These are phyloP conservation scores for Mycena amicta DNA, from an alignment of 768 basidiomycete species.

Conservation along the genomic window DNA sequence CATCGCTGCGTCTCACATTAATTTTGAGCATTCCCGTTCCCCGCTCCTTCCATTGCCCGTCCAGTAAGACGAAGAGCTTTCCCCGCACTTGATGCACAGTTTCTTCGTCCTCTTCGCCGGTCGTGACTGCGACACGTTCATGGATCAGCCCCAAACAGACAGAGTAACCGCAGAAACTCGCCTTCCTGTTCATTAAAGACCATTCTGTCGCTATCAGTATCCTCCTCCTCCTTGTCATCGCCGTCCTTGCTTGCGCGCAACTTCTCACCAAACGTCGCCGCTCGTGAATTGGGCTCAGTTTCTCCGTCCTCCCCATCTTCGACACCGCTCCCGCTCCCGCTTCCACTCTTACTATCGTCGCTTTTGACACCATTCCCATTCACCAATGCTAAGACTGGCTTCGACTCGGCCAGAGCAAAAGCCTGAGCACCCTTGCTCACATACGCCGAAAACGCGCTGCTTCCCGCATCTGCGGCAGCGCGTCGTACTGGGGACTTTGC, in stretches of 20 bases:
- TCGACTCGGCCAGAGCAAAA: constrained; percentile 53
- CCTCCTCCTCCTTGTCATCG: constrained; percentile 58
- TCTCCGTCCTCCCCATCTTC: constrained; percentile 51
- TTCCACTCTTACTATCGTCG: constrained; percentile 32
- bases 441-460: constrained; percentile 66
- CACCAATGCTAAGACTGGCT: constrained; percentile 30
- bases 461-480: constrained; percentile 38
- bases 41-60: constrained; percentile 76
- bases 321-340: constrained; percentile 40
- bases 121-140: constrained; percentile 49
- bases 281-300: constrained; percentile 9
- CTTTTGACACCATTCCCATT: constrained; percentile 23
- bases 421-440: constrained; percentile 50
- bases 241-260: constrained; percentile 65
- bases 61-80: constrained; percentile 67
- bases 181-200: constrained; percentile 71
- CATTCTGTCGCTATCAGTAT: constrained; percentile 47
- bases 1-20: constrained; percentile 67
- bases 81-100: constrained; percentile 77
- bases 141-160: constrained; percentile 9
- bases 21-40: constrained; percentile 73
- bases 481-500: constrained; percentile 63
- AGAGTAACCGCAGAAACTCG: constrained; percentile 31
- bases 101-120: constrained; percentile 83
- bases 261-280: constrained; percentile 62